These are phyloP conservation scores for Ceratocystis huliohia DNA, from an alignment of 2,329 filamentous ascomycete genomes.

Conservation along the genomic window DNA sequence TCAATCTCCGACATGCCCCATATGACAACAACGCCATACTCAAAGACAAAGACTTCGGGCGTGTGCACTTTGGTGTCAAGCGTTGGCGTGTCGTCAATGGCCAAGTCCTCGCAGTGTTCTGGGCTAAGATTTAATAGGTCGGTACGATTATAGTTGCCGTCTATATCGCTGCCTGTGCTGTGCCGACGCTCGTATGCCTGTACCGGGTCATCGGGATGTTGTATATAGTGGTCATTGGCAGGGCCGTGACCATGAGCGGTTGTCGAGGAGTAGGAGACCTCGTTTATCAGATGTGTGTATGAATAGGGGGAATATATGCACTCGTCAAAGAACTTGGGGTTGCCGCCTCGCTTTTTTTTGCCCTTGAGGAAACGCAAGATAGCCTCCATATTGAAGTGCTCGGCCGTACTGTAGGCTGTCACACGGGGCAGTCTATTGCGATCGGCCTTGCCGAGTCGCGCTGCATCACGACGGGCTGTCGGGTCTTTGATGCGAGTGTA, in stretches of 20 bases:
- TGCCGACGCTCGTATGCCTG: slow-evolving; percentile 54
- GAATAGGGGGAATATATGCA: slow-evolving; percentile 93
- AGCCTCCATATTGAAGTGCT: slow-evolving; percentile 78
- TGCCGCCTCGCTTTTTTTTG: slow-evolving; percentile 62
- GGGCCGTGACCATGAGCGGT: slow-evolving; percentile 33
- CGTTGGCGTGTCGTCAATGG: slow-evolving; percentile 45
- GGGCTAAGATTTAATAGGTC: slow-evolving; percentile 16
- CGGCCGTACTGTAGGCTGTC: slow-evolving; percentile 92
- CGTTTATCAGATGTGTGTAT: slow-evolving; percentile 49
- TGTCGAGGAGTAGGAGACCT: slow-evolving; percentile 61
- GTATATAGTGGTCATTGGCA: slow-evolving; percentile 24
- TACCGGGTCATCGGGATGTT: slow-evolving; percentile 28
- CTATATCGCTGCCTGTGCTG: slow-evolving; percentile 53
- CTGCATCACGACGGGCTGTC: slow-evolving; percentile 81
- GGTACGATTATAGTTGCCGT: slow-evolving; percentile 16
- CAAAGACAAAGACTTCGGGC: slow-evolving; percentile 89
- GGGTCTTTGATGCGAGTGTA: slow-evolving; percentile 97
- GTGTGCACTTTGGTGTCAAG: slow-evolving; percentile 83
- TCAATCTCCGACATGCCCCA: slow-evolving; percentile 94
- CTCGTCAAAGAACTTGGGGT: slow-evolving; percentile 89
- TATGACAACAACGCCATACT: slow-evolving; percentile 94
- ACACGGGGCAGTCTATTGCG: slow-evolving; percentile 76
- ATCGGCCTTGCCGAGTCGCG: slow-evolving; percentile 84
- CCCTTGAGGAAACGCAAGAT: slow-evolving; percentile 87
- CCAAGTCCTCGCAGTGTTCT: slow-evolving; percentile 17